Evolutionary conservation across 805 yeast species (phyloP), one percentile per base, ranked within the genome.

Genomic region (Wickerhamiella brachini): DNA sequence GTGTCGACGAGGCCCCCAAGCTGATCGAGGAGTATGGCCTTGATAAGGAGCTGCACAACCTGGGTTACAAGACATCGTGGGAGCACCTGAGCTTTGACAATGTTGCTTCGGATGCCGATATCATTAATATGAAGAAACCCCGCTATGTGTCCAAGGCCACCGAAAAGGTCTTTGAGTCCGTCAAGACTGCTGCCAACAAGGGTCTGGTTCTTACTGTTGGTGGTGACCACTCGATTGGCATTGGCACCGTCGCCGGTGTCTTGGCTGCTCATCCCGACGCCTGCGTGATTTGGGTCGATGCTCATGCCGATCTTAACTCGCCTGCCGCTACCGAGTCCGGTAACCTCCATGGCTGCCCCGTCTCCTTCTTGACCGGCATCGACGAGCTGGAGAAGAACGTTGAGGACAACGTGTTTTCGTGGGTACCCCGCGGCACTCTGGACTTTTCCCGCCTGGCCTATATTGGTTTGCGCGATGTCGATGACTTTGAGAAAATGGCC

Each of bases 141-240:
- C 70, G 74, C 31, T 74, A 82, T 64, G 98, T 90, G 9, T 79
- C 88, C 54, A 79, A 78, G 46, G 81, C 93, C 51, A 77, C 85
- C 57, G 65, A 79, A 62, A 67, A 67, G 54, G 78, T 93, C 52
- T 81, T 78, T 65, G 70, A 80, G 42, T 68, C 85, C 1, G 86
- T 83, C 47, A 66, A 68, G 50, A 61, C 67, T 7, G 77, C 80
- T 1, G 74, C 82, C 34, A 56, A 63, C 17, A 69, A 71, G 20
- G 70, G 69, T 20, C 72, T 93, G 53, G 93, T 95, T 7, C 69
- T 90, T 50, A 87, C 96, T 1, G 66, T 90, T 49, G 98, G 98
- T 49, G 98, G 98, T 50, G 98, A 90, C 68, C 98, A 90, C 66
- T 87, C 96, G 8, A 83, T 90, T 57, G 97, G 95, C 49, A 87